Evolutionary conservation across 2,329 filamentous ascomycete genomes (phyloP), one percentile per base, ranked within the genome.

Genomic region (Aspergillus eucalypticola): DNA sequence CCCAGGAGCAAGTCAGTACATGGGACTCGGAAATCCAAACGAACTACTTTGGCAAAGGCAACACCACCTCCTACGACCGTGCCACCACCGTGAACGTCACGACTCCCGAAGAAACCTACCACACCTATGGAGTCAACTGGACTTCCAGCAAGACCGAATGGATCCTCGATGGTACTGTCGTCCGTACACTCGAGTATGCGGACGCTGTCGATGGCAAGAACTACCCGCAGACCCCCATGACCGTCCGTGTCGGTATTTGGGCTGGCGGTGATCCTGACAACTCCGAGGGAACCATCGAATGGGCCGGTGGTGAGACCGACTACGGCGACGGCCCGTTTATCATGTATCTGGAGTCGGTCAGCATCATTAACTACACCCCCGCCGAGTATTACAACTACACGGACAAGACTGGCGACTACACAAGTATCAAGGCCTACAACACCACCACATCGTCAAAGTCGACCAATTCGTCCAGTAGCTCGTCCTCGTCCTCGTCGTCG

Each of bases 11-110:
- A 62, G 60, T 77, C 44, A 76, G 77, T 46, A 68, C 71, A 17
- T 68, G 70, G 55, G 68, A 66, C 38, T 66, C 59, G 29, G 52
- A 69, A 25, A 72, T 79, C 29, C 92, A 98, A 78, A 90, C 89
- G 68, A 97, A 98, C 79, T 99, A 96, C 80, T 99, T 98, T 69
- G 92, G 93, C 75, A 97, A 98, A 79, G 95, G 94, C 60, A 84
- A 91, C 69, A 92, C 90, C 0, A 68, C 70, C 7, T 84, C 85
- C 13, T 96, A 95, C 81, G 91, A 96, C 79, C 90, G 94, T 60
- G 93, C 89, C 62, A 88, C 90, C 59, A 92, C 91, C 74, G 90
- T 94, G 75, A 78, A 85, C 1, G 79, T 88, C 70, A 67, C 79
- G 64, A 77, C 83, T 69, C 93, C 90, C 60, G 75, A 78, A 61